These are phyloP conservation scores for Lepidium campestre DNA, from an alignment of 441 rosid genomes.

Conservation along the genomic window DNA sequence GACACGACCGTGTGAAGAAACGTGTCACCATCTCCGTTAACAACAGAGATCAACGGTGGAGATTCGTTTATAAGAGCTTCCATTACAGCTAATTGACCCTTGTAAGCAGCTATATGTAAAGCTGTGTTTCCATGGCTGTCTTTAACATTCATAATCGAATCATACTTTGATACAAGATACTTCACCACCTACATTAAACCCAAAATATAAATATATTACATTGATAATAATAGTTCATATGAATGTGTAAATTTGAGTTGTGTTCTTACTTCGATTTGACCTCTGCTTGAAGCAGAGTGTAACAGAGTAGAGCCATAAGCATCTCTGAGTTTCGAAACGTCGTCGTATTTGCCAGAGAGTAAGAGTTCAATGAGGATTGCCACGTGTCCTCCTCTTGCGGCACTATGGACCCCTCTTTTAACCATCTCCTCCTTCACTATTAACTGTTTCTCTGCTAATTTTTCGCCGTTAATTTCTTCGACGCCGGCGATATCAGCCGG, in stretches of 20 bases:
- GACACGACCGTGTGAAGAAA: conserved; percentile 85
- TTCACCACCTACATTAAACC: conserved; percentile 56
- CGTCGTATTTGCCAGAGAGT: conserved; percentile 33
- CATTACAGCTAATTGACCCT: conserved; percentile 57
- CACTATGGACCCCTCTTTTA: conserved; percentile 83
- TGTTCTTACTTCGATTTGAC: conserved; percentile 63
- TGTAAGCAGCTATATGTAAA: conserved; percentile 74
- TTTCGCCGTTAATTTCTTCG: conserved; percentile 25
- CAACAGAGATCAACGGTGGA: conserved; percentile 36
- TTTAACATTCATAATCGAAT: conserved; percentile 32
- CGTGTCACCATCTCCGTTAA: conserved; percentile 67
- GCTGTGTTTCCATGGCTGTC: conserved; percentile 83
- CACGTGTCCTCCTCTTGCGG: conserved; percentile 90
- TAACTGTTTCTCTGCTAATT: conserved; percentile 30
- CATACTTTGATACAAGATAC: conserved; percentile 49
- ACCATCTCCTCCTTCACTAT: conserved; percentile 61
- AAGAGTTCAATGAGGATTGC: conserved; percentile 54
- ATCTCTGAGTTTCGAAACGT: conserved; percentile 49
- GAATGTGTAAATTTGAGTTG: not conserved
- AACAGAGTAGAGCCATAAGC: conserved; percentile 62
- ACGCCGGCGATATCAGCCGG: conserved; percentile 35
- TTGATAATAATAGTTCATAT: not conserved
- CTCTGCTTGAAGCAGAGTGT: conserved; percentile 86
- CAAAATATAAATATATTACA: not conserved
- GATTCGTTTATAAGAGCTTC: conserved; percentile 46